phyloP scores from a whole-genome alignment of 2,329 filamentous ascomycete species.

The Coniochaeta sp. region DNA sequence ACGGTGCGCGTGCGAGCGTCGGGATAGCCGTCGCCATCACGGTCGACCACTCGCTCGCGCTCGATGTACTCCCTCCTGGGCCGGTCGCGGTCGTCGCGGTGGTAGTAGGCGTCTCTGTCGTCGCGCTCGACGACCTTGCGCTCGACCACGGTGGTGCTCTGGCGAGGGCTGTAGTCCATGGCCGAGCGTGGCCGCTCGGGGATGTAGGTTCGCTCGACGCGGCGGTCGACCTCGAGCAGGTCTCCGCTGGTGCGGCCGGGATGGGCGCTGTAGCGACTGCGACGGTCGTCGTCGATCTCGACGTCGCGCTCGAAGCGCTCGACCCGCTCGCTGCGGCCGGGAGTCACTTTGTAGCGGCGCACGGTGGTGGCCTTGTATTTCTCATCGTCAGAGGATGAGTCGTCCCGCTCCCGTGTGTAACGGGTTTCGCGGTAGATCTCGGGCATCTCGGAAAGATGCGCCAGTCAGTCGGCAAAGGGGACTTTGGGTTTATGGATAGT shows the following conservation, averaged over 20 bases:
- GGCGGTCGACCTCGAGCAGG: slow-evolving; percentile 33
- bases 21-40: slow-evolving; percentile 7
- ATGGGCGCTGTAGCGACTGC: slow-evolving; percentile 31
- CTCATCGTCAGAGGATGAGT: slow-evolving; percentile 34
- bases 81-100: slow-evolving; percentile 12
- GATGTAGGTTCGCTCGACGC: slow-evolving; percentile 29
- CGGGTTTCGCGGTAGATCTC: slow-evolving; percentile 26
- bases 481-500: not conserved
- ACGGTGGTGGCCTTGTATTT: slow-evolving; percentile 38
- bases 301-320: slow-evolving; percentile 27
- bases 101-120: slow-evolving; percentile 14
- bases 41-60: slow-evolving; percentile 8
- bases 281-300: slow-evolving; percentile 37
- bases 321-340: slow-evolving; percentile 30
- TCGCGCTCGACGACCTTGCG: slow-evolving; percentile 19
- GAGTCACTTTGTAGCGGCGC: slow-evolving; percentile 43
- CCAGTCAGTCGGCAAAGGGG: not conserved
- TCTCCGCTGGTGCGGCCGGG: slow-evolving; percentile 28
- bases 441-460: slow-evolving; percentile 14
- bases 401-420: slow-evolving; percentile 22
- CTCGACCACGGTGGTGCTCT: slow-evolving; percentile 17
- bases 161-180: slow-evolving; percentile 14
- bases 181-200: slow-evolving; percentile 45
- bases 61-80: slow-evolving; percentile 1
- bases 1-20: slow-evolving; percentile 14